Percentiles rank a stretch among this genome's conserved stretches.
phyloP scores from a whole-genome alignment of 139 green algal genomes.

The Pleodorina starrii region DNA sequence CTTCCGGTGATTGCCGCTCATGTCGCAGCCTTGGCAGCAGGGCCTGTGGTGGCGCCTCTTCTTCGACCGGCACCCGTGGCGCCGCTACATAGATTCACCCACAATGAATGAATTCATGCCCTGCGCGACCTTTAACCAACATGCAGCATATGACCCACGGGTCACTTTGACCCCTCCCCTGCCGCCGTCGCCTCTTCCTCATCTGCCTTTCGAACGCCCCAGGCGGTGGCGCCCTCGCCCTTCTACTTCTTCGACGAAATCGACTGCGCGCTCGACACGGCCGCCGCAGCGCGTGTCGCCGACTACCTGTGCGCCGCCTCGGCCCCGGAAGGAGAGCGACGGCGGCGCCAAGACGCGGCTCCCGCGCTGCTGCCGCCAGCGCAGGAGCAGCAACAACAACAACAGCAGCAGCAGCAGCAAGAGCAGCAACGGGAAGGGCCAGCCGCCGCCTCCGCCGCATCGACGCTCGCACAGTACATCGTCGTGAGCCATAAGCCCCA shows the following conservation, averaged over 20 bases:
- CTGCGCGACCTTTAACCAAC: too few relatives aligned
- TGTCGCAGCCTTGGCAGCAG: too few relatives aligned
- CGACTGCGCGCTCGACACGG: slow-evolving; percentile 76
- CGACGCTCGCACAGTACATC: slow-evolving; percentile 78
- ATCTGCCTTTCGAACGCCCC: neutral
- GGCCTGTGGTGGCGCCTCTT: too few relatives aligned
- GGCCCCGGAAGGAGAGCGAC: too few relatives aligned
- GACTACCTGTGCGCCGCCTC: slow-evolving; percentile 59
- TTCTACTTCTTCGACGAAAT: slow-evolving; percentile 94
- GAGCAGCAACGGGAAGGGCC: neutral
- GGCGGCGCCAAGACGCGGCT: too few relatives aligned
- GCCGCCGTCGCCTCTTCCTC: neutral
- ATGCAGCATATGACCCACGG: too few relatives aligned
- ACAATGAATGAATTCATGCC: too few relatives aligned
- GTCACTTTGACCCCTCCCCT: neutral
- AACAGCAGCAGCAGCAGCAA: neutral
- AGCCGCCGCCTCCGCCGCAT: neutral
- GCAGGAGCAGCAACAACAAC: neutral
- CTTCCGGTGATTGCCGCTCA: too few relatives aligned
- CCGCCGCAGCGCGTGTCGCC: slow-evolving; percentile 69
- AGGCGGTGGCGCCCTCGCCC: slow-evolving; percentile 82
- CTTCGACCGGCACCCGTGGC: too few relatives aligned
- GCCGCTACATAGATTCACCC: too few relatives aligned
- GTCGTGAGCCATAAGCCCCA: slow-evolving; percentile 84
- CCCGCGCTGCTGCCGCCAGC: too few relatives aligned